These are phyloP conservation scores for Ceratobasidium sp. DNA, from an alignment of 1,284 basidiomycete species.

Conservation along the genomic window DNA sequence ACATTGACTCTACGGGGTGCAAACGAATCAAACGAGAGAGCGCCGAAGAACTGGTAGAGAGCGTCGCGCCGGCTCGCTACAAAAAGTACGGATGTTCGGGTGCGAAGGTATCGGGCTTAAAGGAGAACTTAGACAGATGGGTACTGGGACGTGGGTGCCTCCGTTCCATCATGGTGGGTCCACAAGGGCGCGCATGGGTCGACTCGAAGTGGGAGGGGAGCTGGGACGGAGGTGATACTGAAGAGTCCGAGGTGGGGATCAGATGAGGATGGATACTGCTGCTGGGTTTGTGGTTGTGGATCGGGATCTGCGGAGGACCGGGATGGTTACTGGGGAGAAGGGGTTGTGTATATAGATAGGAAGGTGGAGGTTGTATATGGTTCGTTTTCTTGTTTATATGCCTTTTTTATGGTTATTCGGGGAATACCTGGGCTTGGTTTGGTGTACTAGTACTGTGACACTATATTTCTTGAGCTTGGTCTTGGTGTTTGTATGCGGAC, in stretches of 20 bases:
- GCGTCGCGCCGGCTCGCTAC: conserved; percentile 13
- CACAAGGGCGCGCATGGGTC: too few relatives aligned
- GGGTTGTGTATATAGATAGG: too few relatives aligned
- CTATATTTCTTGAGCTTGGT: too few relatives aligned
- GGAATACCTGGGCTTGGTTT: too few relatives aligned
- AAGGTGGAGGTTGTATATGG: too few relatives aligned
- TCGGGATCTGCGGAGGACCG: not conserved
- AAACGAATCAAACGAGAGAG: conserved; percentile 12
- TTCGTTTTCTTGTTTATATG: too few relatives aligned
- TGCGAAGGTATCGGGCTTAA: conserved; percentile 28
- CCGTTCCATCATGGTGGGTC: too few relatives aligned
- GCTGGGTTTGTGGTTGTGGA: conserved; percentile 33
- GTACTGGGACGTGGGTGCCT: conserved; percentile 21
- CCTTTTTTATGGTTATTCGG: too few relatives aligned
- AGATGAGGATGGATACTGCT: not conserved
- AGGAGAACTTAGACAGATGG: conserved; percentile 18
- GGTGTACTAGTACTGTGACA: too few relatives aligned
- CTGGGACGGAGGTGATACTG: conserved; percentile 1
- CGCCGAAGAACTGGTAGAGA: conserved; percentile 7
- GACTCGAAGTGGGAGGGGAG: not conserved
- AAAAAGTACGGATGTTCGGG: conserved; percentile 30
- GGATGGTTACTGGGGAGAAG: conserved; percentile 13
- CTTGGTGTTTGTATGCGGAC: too few relatives aligned
- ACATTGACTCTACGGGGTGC: conserved; percentile 24
- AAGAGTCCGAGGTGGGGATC: not conserved